Evolutionary conservation across 768 basidiomycete species (phyloP).

Genomic region (Suillus discolor): DNA sequence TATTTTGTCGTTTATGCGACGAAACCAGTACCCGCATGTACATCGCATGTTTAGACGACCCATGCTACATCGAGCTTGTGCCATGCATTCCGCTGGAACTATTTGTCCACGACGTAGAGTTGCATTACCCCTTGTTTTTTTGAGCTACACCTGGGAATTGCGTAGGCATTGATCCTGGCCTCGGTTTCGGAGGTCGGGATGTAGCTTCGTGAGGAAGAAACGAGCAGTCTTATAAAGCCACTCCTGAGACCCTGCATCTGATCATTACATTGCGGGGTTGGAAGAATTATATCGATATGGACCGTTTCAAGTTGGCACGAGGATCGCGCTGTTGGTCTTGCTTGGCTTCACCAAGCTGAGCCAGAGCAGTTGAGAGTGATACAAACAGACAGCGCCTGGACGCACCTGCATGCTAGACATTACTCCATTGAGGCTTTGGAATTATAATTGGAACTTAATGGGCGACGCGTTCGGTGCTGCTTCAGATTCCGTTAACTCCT

Average conservation of each 20-base stretch:
- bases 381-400: not conserved
- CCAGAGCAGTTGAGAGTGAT: not conserved
- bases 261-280: not conserved
- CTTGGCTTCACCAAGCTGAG: not conserved
- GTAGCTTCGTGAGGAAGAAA: not conserved
- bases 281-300: not conserved
- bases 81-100: not conserved
- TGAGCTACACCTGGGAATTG: not conserved
- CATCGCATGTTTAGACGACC: not conserved
- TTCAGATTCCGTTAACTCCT: too few species aligned
- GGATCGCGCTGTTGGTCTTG: not conserved
- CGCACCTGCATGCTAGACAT: not conserved
- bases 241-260: not conserved
- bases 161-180: not conserved
- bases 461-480: too few species aligned
- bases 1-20: too few species aligned
- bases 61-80: too few species aligned
- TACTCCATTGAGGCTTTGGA: not conserved
- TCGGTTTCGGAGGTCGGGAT: not conserved
- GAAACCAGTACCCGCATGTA: not conserved
- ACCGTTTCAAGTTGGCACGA: not conserved
- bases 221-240: not conserved
- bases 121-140: not conserved
- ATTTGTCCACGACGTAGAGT: not conserved
- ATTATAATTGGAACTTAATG: too few species aligned